Base-by-base conservation (phyloP, 257 asterid genomes). In the Solanum raphanifolium region DNA sequence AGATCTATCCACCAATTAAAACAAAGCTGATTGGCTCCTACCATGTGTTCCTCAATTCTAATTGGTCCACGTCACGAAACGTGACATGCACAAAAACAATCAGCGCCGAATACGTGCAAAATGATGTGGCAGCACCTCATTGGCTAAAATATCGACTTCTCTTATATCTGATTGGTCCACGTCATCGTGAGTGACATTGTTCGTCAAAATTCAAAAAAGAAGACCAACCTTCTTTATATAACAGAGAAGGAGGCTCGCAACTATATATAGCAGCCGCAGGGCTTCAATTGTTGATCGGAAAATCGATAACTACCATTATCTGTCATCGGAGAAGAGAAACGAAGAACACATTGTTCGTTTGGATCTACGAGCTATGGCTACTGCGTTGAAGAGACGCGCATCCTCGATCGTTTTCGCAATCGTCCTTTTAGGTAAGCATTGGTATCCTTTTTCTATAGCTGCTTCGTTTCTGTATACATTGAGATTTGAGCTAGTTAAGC, bases 391-490 rank as follows among this genome's bases (percentile, higher is more conserved):
- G 81, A 89, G 91, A 27, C 94, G 93, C 90, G 88, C 92, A 23
- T 92, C 95, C 72, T 88, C 90, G 62, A 71, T 90, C 86, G 92
- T 92, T 16, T 79, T 92, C 78, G 94, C 88, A 66, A 81, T 94
- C 89, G 89, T 95, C 8, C 76, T 95, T 12, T 83, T 92, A 86
- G 97, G 98, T 95, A 60, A 92, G 96, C 87, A 8, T 87, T 83
- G 48, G 1, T 48, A 11, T 36, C 60, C 86, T 68, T 75, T 73
- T 15, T 66, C 6, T 41, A 23, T 16, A 7, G 38, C 12, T 69
- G 76, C 39, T 69, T 69, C 12, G 21, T 23, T 13, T 76, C 48
- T n/a, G 31, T 6, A 12, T n/a, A 21, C 2, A 7, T 38, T 75
- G 32, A 39, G 27, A 78, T 78, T 15, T 41, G 5, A 41, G 84